These are phyloP conservation scores for Dimocarpus longan DNA, from an alignment of 345 rosid genomes.

Conservation along the genomic window DNA sequence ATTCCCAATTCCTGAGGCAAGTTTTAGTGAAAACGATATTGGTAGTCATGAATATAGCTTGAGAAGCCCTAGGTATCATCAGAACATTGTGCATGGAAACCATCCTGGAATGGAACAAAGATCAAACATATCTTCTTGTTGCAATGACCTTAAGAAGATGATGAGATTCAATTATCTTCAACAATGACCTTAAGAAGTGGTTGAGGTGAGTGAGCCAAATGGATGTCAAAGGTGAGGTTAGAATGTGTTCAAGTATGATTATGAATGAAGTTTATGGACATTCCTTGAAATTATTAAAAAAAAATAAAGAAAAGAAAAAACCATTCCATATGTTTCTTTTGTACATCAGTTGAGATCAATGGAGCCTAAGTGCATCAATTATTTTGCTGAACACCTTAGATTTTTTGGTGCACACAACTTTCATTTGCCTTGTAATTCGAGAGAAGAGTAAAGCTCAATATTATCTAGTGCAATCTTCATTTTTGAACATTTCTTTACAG, in stretches of 20 bases:
- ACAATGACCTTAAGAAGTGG: slow-evolving; percentile 43
- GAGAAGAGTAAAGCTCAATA: no score
- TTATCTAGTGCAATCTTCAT: no score
- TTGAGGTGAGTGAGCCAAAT: slow-evolving; percentile 35
- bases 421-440: no score
- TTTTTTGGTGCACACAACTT: no score
- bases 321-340: not conserved
- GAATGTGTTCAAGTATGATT: not conserved
- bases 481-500: no score
- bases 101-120: slow-evolving; percentile 32
- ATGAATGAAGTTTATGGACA: not conserved
- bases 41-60: slow-evolving; percentile 18
- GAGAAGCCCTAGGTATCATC: slow-evolving; percentile 37
- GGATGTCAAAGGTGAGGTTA: not conserved
- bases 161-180: slow-evolving; percentile 45
- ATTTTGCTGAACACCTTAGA: not conserved
- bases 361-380: not conserved
- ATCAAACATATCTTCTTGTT: slow-evolving; percentile 42
- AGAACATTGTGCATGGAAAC: slow-evolving; percentile 29
- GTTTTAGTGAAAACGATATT: slow-evolving; percentile 11
- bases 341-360: not conserved
- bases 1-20: slow-evolving; percentile 32
- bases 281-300: not conserved
- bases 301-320: no score
- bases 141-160: slow-evolving; percentile 35